Evolutionary conservation across 495 filamentous ascomycete species (phyloP).

Genomic region (Amphirosellinia nigrospora): DNA sequence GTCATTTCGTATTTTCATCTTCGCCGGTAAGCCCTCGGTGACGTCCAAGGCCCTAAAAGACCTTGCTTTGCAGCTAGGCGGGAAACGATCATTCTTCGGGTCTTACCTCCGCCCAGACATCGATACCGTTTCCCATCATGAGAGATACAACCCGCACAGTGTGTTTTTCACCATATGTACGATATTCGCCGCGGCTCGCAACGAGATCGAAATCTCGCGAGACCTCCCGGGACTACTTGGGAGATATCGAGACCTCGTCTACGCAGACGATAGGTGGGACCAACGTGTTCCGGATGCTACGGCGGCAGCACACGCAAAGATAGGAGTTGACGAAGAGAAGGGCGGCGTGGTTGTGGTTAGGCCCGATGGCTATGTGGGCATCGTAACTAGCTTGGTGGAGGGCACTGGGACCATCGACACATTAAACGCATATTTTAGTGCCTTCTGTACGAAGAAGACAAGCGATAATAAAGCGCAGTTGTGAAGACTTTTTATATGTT

Average conservation of each 20-base stretch:
- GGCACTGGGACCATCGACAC: conserved; percentile 81
- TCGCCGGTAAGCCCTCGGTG: conserved; percentile 69
- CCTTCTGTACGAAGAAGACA: conserved; percentile 62
- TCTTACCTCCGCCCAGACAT: conserved; percentile 67
- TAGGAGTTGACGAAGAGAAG: conserved; percentile 74
- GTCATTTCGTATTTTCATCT: conserved; percentile 84
- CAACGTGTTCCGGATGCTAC: conserved; percentile 67
- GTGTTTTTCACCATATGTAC: conserved; percentile 79
- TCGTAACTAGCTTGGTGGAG: conserved; percentile 72
- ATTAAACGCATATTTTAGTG: conserved; percentile 79
- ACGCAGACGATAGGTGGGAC: conserved; percentile 85
- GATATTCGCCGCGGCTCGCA: conserved; percentile 69
- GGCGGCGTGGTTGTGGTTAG: conserved; percentile 83
- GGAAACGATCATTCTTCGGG: conserved; percentile 71
- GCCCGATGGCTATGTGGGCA: conserved; percentile 85
- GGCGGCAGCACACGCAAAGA: conserved; percentile 83
- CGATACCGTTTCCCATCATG: conserved; percentile 72
- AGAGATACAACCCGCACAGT: conserved; percentile 82
- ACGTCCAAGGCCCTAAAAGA: conserved; percentile 67
- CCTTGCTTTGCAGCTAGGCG: conserved; percentile 67
- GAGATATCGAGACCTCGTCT: conserved; percentile 81
- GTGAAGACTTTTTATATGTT: conserved; percentile 19
- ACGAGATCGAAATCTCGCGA: conserved; percentile 66
- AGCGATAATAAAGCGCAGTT: conserved; percentile 43
- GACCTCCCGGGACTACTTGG: conserved; percentile 71